A percentile compares a stretch with the other conserved stretches of the same genome.
Conservation (phyloP, 352 stramenopile species). For the Aphanomyces astaci region DNA sequence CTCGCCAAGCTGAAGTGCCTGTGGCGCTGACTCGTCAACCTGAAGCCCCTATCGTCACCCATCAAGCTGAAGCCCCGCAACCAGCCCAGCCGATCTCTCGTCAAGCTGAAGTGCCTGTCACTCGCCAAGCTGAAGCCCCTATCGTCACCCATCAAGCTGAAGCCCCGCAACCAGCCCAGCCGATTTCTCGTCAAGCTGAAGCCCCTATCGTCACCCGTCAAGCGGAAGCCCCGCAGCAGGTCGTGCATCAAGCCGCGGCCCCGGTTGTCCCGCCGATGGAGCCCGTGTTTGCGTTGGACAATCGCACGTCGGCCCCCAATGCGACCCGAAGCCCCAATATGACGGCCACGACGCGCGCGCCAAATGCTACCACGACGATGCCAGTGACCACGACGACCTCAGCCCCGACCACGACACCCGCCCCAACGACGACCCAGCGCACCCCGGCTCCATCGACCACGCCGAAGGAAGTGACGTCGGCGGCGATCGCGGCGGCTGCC, state of each 20-base stretch:
- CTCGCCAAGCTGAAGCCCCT: not conserved
- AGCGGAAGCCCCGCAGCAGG: too few species aligned
- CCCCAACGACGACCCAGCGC: not conserved
- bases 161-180: conserved; percentile 42
- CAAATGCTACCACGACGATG: not conserved
- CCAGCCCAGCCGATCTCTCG: too few species aligned
- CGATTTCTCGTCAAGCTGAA: not conserved
- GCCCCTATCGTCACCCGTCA: not conserved
- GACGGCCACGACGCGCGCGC: not conserved
- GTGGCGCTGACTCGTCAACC: too few species aligned
- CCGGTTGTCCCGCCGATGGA: too few species aligned
- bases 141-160: too few species aligned
- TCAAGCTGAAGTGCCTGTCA: conserved; percentile 28
- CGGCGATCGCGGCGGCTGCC: too few species aligned
- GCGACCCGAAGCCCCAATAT: not conserved
- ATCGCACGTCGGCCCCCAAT: not conserved
- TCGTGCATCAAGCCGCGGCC: too few species aligned
- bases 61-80: too few species aligned
- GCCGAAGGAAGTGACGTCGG: too few species aligned
- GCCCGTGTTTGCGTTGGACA: not conserved
- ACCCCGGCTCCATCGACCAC: too few species aligned
- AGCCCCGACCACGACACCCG: not conserved
- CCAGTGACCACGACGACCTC: not conserved
- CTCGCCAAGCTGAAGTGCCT: too few species aligned
- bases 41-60: too few species aligned